Conservation (phyloP, 495 filamentous ascomycete genomes). For the Staphylotrichum tortipilum region DNA sequence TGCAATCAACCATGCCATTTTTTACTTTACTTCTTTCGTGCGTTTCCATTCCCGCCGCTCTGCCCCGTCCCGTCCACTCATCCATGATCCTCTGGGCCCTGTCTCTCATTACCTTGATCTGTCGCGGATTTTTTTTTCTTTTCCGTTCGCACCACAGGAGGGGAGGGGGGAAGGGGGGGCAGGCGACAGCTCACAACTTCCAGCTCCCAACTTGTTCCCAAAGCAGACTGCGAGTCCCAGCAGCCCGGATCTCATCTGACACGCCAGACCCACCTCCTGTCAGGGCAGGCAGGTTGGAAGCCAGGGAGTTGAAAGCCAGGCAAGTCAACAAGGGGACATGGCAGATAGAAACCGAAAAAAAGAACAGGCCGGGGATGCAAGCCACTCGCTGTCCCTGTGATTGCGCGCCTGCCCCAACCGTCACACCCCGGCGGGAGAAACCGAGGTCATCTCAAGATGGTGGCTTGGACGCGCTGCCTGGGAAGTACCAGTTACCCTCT, state of each 20-base stretch:
- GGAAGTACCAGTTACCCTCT: background rate
- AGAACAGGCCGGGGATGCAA: background rate
- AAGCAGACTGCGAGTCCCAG: conserved; percentile 1
- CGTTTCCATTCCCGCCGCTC: background rate
- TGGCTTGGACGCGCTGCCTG: conserved; percentile 6
- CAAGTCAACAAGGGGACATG: background rate
- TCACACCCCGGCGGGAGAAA: no score
- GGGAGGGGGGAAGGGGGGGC: no score
- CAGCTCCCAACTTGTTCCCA: background rate
- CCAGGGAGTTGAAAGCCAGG: no score
- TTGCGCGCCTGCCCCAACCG: no score
- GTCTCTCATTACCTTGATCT: conserved; percentile 1
- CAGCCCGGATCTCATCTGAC: background rate
- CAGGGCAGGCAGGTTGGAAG: background rate
- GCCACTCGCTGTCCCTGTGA: no score
- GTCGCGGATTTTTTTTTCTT: conserved; percentile 3
- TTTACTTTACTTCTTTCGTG: background rate
- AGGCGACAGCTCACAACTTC: no score
- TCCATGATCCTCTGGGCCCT: background rate
- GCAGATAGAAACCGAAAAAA: background rate
- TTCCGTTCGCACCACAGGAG: background rate
- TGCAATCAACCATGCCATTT: background rate
- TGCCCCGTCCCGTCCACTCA: background rate
- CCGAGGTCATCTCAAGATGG: background rate
- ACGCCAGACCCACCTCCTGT: background rate